These are phyloP conservation scores for Chenopodium formosanum DNA, from an alignment of 148 eudicot species.

Conservation along the genomic window DNA sequence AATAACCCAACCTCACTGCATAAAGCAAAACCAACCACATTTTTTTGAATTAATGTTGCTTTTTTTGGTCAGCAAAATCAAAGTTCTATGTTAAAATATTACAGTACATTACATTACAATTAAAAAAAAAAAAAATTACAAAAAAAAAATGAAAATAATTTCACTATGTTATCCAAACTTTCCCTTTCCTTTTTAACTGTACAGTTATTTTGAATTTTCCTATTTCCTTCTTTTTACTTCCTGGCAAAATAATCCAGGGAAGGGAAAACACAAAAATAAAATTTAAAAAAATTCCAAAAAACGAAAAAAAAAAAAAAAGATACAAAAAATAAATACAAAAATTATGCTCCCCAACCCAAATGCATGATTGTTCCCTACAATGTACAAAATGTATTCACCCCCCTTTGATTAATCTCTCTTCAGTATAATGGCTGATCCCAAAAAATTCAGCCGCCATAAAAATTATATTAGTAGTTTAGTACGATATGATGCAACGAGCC, in stretches of 20 bases:
- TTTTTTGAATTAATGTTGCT: constrained; percentile 4
- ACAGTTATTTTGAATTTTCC: constrained; percentile 17
- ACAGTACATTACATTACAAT: constrained; percentile 1
- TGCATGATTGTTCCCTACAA: constrained; percentile 27
- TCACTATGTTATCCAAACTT: constrained; percentile 21
- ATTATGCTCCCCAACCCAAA: constrained; percentile 20
- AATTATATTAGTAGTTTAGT: neutral
- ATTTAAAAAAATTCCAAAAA: neutral
- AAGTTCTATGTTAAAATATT: neutral
- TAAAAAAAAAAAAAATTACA: neutral
- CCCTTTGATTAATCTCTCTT: neutral
- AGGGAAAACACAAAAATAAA: neutral
- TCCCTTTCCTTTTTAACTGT: constrained; percentile 17
- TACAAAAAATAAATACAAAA: constrained; percentile 23
- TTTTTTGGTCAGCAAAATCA: neutral
- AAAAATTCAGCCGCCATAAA: constrained; percentile 29
- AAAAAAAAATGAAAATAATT: neutral
- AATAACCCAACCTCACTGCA: constrained; percentile 21
- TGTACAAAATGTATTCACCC: constrained; percentile 29
- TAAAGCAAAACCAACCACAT: constrained; percentile 20
- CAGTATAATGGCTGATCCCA: constrained; percentile 19
- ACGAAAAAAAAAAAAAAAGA: neutral
- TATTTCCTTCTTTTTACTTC: constrained; percentile 13
- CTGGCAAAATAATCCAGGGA: constrained; percentile 2
- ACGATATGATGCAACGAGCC: neutral